Conservation (phyloP, 2,329 filamentous ascomycete genomes). For the Cadophora luteo-olivacea region DNA sequence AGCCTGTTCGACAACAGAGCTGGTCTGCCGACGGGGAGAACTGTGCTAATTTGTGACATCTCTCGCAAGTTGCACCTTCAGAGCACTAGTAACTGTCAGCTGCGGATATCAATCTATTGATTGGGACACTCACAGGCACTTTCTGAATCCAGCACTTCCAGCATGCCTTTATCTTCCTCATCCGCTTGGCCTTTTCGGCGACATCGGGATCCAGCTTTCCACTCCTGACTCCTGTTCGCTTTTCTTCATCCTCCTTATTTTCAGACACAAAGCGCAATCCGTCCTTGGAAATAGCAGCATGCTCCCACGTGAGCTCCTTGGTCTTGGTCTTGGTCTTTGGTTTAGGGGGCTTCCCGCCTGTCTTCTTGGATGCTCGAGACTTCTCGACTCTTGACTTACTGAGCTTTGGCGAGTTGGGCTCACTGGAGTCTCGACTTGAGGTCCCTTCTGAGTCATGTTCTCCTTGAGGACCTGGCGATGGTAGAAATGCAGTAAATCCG, state of each 20-base stretch:
- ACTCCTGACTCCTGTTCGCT: constrained; percentile 27
- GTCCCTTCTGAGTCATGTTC: constrained; percentile 22
- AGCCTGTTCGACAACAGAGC: constrained; percentile 33
- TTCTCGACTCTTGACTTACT: constrained; percentile 15
- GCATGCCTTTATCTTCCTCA: constrained; percentile 35
- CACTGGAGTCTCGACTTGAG: constrained; percentile 15
- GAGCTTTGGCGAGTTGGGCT: neutral
- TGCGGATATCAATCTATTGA: neutral
- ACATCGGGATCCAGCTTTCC: constrained; percentile 33
- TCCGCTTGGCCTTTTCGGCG: constrained; percentile 32
- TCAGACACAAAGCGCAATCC: constrained; percentile 21
- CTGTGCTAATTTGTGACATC: constrained; percentile 34
- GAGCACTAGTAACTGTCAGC: constrained; percentile 33
- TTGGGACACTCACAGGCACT: constrained; percentile 28
- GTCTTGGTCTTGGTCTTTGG: constrained; percentile 27
- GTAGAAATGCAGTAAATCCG: constrained; percentile 27
- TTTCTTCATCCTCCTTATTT: constrained; percentile 20
- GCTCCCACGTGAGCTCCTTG: constrained; percentile 19
- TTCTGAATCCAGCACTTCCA: constrained; percentile 40
- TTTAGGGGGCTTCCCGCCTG: constrained; percentile 11
- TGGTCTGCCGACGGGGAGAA: constrained; percentile 22
- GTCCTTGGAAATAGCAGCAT: constrained; percentile 26
- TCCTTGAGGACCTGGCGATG: constrained; percentile 31
- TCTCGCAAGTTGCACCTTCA: constrained; percentile 31
- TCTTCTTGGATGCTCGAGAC: neutral